These are phyloP conservation scores for Rhodamnia argentea DNA, from an alignment of 345 rosid species.

Conservation along the genomic window DNA sequence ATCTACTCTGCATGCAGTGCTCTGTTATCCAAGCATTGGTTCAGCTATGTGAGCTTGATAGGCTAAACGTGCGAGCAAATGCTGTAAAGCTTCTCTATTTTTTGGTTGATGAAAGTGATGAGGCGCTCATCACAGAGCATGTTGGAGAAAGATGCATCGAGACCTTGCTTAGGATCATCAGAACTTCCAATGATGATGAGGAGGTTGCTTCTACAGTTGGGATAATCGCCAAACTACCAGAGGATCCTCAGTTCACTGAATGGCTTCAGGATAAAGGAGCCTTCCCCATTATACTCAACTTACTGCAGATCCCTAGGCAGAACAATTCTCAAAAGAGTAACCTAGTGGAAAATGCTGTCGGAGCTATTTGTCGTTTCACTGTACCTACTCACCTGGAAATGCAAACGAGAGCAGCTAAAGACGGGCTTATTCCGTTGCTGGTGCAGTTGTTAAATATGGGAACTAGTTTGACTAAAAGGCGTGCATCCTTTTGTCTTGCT, in stretches of 20 bases:
- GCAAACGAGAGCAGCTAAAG: slow-evolving; percentile 48
- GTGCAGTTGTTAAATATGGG: slow-evolving; percentile 40
- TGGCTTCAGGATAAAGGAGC: slow-evolving; percentile 48
- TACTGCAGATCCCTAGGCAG: slow-evolving; percentile 9
- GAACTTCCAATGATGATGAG: slow-evolving; percentile 27
- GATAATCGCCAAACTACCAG: slow-evolving; percentile 50
- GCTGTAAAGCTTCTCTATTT: slow-evolving; percentile 52
- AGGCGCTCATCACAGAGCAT: slow-evolving; percentile 37
- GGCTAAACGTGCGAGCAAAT: slow-evolving; percentile 33
- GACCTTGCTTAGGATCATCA: slow-evolving; percentile 36
- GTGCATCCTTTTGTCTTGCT: slow-evolving; percentile 38
- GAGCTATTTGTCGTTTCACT: slow-evolving; percentile 48
- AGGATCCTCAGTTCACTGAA: slow-evolving; percentile 25
- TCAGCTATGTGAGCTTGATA: slow-evolving; percentile 33
- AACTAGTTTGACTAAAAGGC: slow-evolving; percentile 30
- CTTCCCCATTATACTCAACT: slow-evolving; percentile 12
- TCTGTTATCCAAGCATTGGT: slow-evolving; percentile 44
- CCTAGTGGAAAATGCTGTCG: slow-evolving; percentile 36
- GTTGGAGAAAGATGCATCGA: slow-evolving; percentile 28
- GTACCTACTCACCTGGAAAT: slow-evolving; percentile 27
- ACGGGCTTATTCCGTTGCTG: slow-evolving; percentile 35
- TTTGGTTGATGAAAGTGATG: slow-evolving; percentile 38
- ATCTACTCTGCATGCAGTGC: slow-evolving; percentile 21
- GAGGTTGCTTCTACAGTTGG: slow-evolving; percentile 43
- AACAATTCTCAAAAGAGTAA: slow-evolving; percentile 20